Conservation (phyloP, 352 stramenopile species). For the Phytophthora pinifolia region DNA sequence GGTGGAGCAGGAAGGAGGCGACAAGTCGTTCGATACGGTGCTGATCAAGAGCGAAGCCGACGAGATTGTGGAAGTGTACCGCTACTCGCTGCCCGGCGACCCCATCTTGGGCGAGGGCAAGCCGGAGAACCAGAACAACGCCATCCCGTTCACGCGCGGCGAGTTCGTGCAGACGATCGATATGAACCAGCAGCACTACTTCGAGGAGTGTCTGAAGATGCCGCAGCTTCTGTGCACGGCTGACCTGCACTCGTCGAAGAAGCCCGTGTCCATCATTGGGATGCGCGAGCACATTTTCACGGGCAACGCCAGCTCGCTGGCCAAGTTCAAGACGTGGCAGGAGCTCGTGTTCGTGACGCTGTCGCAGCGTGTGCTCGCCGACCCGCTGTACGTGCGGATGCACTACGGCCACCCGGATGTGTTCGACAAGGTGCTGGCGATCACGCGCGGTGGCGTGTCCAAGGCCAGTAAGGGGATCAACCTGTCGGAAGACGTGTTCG, state of each 20-base stretch:
- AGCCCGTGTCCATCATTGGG: conserved; percentile 80
- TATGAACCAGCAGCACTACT: conserved; percentile 90
- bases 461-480: conserved; percentile 87
- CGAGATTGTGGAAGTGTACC: conserved; percentile 80
- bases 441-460: conserved; percentile 74
- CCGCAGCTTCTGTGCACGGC: conserved; percentile 73
- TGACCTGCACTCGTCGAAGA: conserved; percentile 64
- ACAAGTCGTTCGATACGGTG: conserved; percentile 65
- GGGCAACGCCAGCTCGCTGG: conserved; percentile 76
- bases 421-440: conserved; percentile 78
- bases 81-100: conserved; percentile 78
- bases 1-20: conserved; percentile 33
- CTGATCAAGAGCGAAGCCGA: conserved; percentile 79
- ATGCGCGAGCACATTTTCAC: conserved; percentile 90
- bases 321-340: conserved; percentile 88
- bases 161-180: conserved; percentile 90
- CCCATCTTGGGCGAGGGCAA: conserved; percentile 84
- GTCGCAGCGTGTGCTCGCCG: conserved; percentile 74
- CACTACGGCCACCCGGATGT: conserved; percentile 86
- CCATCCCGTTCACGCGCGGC: conserved; percentile 72
- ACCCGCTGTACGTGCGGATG: conserved; percentile 77
- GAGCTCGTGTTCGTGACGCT: conserved; percentile 86
- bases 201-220: conserved; percentile 88
- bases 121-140: conserved; percentile 88
- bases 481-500: conserved; percentile 86